Percentiles rank a stretch among this genome's conserved stretches.
Evolutionary conservation across 2,329 filamentous ascomycete species (phyloP).

Genomic region (Tetracladium maxilliforme): DNA sequence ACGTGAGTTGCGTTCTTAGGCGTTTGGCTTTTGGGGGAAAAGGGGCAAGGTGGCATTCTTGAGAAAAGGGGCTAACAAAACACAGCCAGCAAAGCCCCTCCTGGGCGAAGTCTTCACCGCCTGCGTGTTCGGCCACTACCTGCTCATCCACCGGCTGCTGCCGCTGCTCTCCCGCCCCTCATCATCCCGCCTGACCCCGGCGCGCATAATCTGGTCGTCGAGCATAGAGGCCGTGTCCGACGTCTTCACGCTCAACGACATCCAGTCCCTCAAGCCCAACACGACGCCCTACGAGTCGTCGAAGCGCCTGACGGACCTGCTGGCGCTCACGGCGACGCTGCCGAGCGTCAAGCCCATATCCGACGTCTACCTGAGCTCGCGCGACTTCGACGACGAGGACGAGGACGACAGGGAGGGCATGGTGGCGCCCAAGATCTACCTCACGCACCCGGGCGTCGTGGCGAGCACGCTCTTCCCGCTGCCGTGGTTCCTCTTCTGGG

Average conservation of each 20-base stretch:
- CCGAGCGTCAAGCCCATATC: constrained; percentile 46
- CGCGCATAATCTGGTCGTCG: constrained; percentile 72
- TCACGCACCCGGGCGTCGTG: constrained; percentile 78
- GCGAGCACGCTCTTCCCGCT: constrained; percentile 71
- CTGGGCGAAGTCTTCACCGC: constrained; percentile 78
- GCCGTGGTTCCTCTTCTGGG: constrained; percentile 50
- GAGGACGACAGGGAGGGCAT: constrained; percentile 8
- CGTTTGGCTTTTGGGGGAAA: no score
- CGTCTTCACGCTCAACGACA: constrained; percentile 41
- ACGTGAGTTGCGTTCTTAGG: no score
- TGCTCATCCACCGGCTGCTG: constrained; percentile 68
- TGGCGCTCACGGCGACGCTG: constrained; percentile 59
- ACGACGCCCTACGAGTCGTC: constrained; percentile 64
- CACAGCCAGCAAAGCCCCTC: constrained; percentile 29
- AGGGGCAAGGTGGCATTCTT: no score
- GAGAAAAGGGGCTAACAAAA: no score
- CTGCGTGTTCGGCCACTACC: constrained; percentile 91
- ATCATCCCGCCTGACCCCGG: constrained; percentile 19
- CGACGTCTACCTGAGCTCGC: constrained; percentile 32
- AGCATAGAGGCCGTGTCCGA: constrained; percentile 54
- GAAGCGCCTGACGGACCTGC: constrained; percentile 75
- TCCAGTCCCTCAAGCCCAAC: constrained; percentile 52
- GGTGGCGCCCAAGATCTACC: constrained; percentile 50
- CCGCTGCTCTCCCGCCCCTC: constrained; percentile 48
- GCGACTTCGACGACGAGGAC: constrained; percentile 7